These are phyloP conservation scores for Kwoniella europaea DNA, from an alignment of 768 basidiomycete species.

Conservation along the genomic window DNA sequence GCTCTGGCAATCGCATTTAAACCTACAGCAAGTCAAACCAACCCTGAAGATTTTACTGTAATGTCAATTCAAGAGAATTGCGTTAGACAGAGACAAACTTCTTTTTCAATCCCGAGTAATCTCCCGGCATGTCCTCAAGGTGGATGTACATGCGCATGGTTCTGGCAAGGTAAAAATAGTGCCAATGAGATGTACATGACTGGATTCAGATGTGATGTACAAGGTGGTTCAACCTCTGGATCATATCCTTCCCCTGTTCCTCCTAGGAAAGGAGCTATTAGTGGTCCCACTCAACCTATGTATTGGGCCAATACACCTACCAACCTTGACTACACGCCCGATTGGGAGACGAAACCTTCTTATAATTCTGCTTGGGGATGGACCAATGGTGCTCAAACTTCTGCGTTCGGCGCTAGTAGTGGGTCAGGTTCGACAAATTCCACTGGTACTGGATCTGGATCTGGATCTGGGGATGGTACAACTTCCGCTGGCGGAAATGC, in stretches of 20 bases:
- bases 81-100: conserved; percentile 35
- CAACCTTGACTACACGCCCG: conserved; percentile 15
- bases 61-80: conserved; percentile 50
- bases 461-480: background rate
- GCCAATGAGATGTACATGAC: conserved; percentile 41
- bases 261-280: background rate
- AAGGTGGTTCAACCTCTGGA: conserved; percentile 13
- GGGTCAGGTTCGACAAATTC: background rate
- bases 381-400: conserved; percentile 18
- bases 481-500: background rate
- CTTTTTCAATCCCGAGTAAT: conserved; percentile 47
- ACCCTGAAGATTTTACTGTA: conserved; percentile 49
- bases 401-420: conserved; percentile 11
- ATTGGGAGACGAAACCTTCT: conserved; percentile 19
- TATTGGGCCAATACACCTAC: conserved; percentile 20
- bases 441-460: background rate
- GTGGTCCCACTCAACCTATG: conserved; percentile 25
- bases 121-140: conserved; percentile 51
- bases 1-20: conserved; percentile 48
- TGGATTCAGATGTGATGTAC: conserved; percentile 35
- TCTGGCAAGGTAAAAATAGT: conserved; percentile 36
- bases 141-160: conserved; percentile 51
- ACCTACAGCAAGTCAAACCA: conserved; percentile 25
- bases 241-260: conserved; percentile 7
- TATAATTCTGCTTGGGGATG: conserved; percentile 20